phyloP scores from a whole-genome alignment of 768 basidiomycete genomes.

The Kwoniella heveanensis region DNA sequence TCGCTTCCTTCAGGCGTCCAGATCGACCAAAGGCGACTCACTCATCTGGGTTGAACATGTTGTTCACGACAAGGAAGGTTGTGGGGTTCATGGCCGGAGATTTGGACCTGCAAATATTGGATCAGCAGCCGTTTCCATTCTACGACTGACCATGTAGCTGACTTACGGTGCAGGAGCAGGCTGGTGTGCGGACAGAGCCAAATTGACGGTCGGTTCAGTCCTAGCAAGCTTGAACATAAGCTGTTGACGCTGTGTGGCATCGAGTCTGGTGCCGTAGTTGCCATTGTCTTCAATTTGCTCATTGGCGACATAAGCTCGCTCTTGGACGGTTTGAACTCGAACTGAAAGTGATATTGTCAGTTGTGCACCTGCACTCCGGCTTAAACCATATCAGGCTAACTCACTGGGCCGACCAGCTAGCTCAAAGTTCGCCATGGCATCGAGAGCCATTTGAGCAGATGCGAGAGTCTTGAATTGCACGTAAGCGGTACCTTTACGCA shows the following conservation, averaged over 20 bases:
- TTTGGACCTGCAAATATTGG: slow-evolving; percentile 61
- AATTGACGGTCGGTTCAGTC: slow-evolving; percentile 59
- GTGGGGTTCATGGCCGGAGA: slow-evolving; percentile 76
- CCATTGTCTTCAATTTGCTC: slow-evolving; percentile 75
- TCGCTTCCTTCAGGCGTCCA: too few species aligned
- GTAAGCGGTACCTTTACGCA: slow-evolving; percentile 91
- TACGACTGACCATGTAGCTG: too few species aligned
- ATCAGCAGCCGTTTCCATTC: too few species aligned
- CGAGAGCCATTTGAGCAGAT: slow-evolving; percentile 93
- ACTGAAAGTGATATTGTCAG: slow-evolving; percentile 24
- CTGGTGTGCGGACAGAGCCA: slow-evolving; percentile 23
- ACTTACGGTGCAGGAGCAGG: slow-evolving; percentile 14
- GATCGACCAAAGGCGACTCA: slow-evolving; percentile 58
- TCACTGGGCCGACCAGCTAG: slow-evolving; percentile 87
- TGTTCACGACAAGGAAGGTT: slow-evolving; percentile 76
- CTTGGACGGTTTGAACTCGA: slow-evolving; percentile 41
- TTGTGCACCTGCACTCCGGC: neutral
- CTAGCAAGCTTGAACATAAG: slow-evolving; percentile 99
- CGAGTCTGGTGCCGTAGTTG: slow-evolving; percentile 74
- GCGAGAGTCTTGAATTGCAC: slow-evolving; percentile 94
- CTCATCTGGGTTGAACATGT: slow-evolving; percentile 99
- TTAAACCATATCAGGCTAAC: slow-evolving; percentile 40
- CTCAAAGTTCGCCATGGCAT: slow-evolving; percentile 99
- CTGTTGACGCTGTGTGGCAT: slow-evolving; percentile 95
- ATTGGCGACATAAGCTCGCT: slow-evolving; percentile 31